Percentiles rank a stretch among this genome's conserved stretches.
Conservation (phyloP, 208 protist species). For the Crithidia sp. region DNA sequence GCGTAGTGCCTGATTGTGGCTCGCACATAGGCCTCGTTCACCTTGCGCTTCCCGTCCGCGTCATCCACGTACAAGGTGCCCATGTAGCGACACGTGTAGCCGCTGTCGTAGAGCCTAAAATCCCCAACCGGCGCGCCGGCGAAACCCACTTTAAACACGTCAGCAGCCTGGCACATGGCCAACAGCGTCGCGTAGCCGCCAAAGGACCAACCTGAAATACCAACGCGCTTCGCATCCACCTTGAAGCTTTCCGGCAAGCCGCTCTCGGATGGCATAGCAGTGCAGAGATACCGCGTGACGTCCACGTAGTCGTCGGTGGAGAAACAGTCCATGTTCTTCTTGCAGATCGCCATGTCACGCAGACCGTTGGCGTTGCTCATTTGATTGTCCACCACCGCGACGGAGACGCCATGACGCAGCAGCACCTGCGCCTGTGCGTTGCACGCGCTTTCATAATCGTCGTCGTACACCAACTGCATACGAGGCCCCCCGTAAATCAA, state of each 20-base stretch:
- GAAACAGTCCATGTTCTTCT: conserved; percentile 85
- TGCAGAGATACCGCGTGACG: conserved; percentile 56
- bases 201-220: conserved; percentile 91
- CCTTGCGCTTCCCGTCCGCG: conserved; percentile 6
- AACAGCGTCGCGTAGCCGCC: conserved; percentile 89
- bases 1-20: conserved; percentile 67
- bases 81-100: conserved; percentile 92
- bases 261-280: conserved; percentile 4
- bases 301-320: conserved; percentile 88
- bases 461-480: conserved; percentile 81
- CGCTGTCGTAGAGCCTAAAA: conserved; percentile 91
- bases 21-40: conserved; percentile 64
- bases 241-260: conserved; percentile 43
- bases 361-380: conserved; percentile 88
- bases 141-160: conserved; percentile 85
- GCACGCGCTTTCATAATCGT: conserved; percentile 58
- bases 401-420: conserved; percentile 73
- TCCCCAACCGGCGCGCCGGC: conserved; percentile 86
- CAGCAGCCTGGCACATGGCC: conserved; percentile 79
- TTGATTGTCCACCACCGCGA: conserved; percentile 84
- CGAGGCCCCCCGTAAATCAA: conserved; percentile 90
- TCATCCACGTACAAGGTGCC: conserved; percentile 57
- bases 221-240: conserved; percentile 73
- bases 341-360: conserved; percentile 77
- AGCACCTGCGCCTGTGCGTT: conserved; percentile 67